Base-by-base conservation (phyloP, 2,329 filamentous ascomycete species). In the Ramularia endophylla region DNA sequence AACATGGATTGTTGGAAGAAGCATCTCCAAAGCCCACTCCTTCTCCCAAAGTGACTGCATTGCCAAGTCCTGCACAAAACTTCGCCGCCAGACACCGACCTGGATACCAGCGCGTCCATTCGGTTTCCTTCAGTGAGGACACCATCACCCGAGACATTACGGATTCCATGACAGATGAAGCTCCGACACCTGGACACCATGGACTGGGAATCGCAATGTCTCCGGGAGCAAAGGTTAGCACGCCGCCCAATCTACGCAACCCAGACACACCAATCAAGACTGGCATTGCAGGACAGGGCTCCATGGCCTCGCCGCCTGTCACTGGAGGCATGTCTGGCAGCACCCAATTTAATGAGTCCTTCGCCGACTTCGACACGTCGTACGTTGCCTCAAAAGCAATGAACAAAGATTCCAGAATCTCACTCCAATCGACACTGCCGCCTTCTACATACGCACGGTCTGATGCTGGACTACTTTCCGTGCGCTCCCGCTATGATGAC, bases 141-240 rank as follows among this genome's bases (percentile, higher is more conserved):
- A 31, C 42, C 18, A 31, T 46, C 8, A 43, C 51, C 4, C 39
- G 36, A 38, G 45, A 43, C 40, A 50, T 46, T 28, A 48, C 44
- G 15, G 50, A 59, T 22, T 56, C 56, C 6, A 48, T 59, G 13
- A 63, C 61, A 27, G 63, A 60, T 27, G 50, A 45, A 22, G 38
- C 34, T 5, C 33, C 47, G 22, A 42, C 42, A 17, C 34, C 47
- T 13, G 20, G 48, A 16, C 52, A 53, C 13, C 38, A 52, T 41
- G 65, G 65, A 9, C 45, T 68, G 25, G 65, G 65, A 6, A 66
- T 68, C 12, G 45, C 43, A 34, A 17, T 34, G 18, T 25, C 22
- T 25, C 22, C 22, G 6, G 22, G 22, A 25, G 22, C 22, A 11
- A 11, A 25, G 22, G 7, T 17, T 32, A 15, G 29, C n/a, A 18